These are phyloP conservation scores for Alternaria sp. DNA, from an alignment of 2,329 filamentous ascomycete species.

Conservation along the genomic window DNA sequence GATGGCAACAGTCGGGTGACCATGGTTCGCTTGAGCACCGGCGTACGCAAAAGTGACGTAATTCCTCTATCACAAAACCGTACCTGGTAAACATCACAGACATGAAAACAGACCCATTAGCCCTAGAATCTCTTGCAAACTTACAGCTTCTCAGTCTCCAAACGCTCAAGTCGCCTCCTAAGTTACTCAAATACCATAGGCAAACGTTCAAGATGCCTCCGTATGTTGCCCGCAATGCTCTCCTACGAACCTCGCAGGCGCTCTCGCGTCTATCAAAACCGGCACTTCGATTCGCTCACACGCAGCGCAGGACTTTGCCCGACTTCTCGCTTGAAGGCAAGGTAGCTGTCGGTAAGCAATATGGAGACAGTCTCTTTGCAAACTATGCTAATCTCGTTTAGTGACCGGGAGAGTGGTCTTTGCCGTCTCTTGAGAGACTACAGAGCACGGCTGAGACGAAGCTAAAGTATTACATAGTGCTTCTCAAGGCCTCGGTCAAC, in stretches of 20 bases:
- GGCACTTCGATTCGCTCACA: slow-evolving; percentile 20
- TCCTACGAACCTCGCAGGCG: slow-evolving; percentile 11
- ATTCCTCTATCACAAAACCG: slow-evolving; percentile 8
- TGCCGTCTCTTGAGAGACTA: background rate
- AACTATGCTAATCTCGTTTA: background rate
- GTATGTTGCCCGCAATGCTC: slow-evolving; percentile 17
- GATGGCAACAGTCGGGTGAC: background rate
- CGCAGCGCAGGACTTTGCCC: slow-evolving; percentile 21
- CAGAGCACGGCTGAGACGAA: background rate
- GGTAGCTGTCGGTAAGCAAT: slow-evolving; percentile 23
- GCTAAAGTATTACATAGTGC: slow-evolving; percentile 21
- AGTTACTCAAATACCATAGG: background rate
- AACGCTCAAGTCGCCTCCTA: background rate
- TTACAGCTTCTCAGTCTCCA: background rate
- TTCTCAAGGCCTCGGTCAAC: slow-evolving; percentile 41
- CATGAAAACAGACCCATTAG: background rate
- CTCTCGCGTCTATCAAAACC: slow-evolving; percentile 2
- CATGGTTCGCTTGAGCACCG: background rate
- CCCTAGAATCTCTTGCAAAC: background rate
- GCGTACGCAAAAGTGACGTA: slow-evolving; percentile 24
- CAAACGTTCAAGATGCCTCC: slow-evolving; percentile 19
- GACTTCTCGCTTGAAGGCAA: slow-evolving; percentile 28
- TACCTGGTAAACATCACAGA: slow-evolving; percentile 1
- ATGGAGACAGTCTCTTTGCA: background rate
- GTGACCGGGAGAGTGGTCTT: slow-evolving; percentile 7